Evolutionary conservation across 768 basidiomycete genomes (phyloP).

Genomic region (Leucocoprinus leucothites): DNA sequence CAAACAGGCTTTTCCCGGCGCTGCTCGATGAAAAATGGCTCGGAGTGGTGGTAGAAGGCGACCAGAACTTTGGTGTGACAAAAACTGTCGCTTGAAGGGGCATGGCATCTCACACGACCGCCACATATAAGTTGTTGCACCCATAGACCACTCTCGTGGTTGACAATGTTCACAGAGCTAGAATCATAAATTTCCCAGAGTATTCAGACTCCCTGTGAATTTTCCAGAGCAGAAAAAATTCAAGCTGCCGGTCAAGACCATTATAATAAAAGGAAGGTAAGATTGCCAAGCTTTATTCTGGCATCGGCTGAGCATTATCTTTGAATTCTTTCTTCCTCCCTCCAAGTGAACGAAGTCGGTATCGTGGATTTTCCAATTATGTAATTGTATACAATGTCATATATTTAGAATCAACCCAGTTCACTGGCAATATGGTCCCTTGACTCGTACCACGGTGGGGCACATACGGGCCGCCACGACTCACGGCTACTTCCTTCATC

Average conservation of each 20-base stretch:
- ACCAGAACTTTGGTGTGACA: background rate
- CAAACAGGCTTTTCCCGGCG: background rate
- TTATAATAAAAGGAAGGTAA: no score
- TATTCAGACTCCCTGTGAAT: background rate
- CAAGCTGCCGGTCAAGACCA: no score
- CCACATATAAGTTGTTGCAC: background rate
- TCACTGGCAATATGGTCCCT: background rate
- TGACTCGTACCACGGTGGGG: background rate
- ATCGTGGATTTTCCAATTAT: no score
- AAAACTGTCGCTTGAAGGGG: background rate
- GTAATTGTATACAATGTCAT: no score
- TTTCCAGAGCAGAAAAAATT: background rate
- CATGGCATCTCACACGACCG: conserved; percentile 1
- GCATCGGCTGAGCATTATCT: background rate
- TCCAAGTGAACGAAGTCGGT: background rate
- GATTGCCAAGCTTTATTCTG: background rate
- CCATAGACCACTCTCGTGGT: background rate
- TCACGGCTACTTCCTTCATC: background rate
- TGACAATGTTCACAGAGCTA: background rate
- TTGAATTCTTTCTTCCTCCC: background rate
- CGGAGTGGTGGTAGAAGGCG: background rate
- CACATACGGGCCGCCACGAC: no score
- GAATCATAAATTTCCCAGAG: background rate
- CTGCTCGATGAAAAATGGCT: background rate
- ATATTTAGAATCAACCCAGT: conserved; percentile 10